phyloP scores from a whole-genome alignment of 2,329 filamentous ascomycete species.

The Alternaria infectoria region DNA sequence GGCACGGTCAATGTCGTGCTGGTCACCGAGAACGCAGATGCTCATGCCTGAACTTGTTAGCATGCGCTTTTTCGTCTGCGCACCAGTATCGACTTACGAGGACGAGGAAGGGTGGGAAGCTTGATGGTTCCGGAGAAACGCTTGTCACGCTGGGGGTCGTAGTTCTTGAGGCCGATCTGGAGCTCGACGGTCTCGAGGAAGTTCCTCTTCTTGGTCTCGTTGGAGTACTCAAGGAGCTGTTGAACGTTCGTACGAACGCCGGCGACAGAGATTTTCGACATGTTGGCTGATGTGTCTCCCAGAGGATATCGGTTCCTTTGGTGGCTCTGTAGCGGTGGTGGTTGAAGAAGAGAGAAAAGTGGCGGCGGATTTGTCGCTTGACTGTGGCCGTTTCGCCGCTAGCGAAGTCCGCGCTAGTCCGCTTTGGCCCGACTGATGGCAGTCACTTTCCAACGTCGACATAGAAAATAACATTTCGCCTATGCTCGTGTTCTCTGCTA shows the following conservation, averaged over 20 bases:
- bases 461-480: neutral
- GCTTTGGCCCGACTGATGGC: neutral
- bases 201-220: constrained; percentile 96
- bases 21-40: constrained; percentile 78
- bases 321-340: constrained; percentile 47
- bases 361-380: constrained; percentile 21
- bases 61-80: neutral
- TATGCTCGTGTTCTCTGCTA: neutral
- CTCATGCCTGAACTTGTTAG: constrained; percentile 32
- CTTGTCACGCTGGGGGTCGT: constrained; percentile 98
- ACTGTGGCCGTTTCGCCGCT: constrained; percentile 20
- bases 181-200: constrained; percentile 93
- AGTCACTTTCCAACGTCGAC: neutral
- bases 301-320: constrained; percentile 51
- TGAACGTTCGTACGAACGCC: constrained; percentile 95
- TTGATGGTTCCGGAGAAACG: constrained; percentile 99
- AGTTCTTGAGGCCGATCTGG: constrained; percentile 57
- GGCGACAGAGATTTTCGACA: constrained; percentile 89
- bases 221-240: constrained; percentile 93
- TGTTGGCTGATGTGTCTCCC: constrained; percentile 60
- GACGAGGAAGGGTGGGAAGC: constrained; percentile 89
- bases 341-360: constrained; percentile 26
- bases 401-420: constrained; percentile 17
- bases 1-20: constrained; percentile 99
- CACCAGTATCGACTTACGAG: constrained; percentile 27